phyloP scores from a whole-genome alignment of 768 basidiomycete genomes.

The Nevesoporus exiguus region DNA sequence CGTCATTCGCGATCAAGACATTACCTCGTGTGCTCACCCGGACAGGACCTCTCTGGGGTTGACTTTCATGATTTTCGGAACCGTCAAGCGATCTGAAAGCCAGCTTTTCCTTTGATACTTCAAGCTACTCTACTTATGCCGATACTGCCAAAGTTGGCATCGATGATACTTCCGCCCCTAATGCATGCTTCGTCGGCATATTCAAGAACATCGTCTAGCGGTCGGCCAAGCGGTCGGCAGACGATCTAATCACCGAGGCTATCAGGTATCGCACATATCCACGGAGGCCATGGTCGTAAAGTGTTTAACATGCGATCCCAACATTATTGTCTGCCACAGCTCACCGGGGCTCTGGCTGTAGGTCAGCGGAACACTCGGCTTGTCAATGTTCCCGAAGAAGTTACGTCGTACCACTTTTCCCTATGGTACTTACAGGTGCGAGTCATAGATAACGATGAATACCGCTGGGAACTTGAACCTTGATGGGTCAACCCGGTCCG shows the following conservation, averaged over 20 bases:
- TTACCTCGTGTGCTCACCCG: not conserved
- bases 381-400: not conserved
- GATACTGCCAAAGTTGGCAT: not conserved
- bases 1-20: not conserved
- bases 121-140: not conserved
- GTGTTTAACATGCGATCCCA: not conserved
- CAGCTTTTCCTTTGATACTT: not conserved
- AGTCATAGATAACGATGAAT: constrained; percentile 1
- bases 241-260: not conserved
- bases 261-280: not conserved
- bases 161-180: not conserved
- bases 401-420: not conserved
- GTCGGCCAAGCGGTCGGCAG: no score
- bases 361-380: not conserved
- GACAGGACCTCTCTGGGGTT: not conserved
- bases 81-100: not conserved
- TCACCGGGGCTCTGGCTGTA: no score
- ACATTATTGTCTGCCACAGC: not conserved
- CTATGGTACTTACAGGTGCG: not conserved
- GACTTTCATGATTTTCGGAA: not conserved
- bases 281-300: not conserved
- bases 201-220: not conserved
- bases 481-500: not conserved
- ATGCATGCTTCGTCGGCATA: not conserved
- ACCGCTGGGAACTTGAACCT: not conserved